Evolutionary conservation across 768 basidiomycete species (phyloP).

Genomic region (Collybia sordida): DNA sequence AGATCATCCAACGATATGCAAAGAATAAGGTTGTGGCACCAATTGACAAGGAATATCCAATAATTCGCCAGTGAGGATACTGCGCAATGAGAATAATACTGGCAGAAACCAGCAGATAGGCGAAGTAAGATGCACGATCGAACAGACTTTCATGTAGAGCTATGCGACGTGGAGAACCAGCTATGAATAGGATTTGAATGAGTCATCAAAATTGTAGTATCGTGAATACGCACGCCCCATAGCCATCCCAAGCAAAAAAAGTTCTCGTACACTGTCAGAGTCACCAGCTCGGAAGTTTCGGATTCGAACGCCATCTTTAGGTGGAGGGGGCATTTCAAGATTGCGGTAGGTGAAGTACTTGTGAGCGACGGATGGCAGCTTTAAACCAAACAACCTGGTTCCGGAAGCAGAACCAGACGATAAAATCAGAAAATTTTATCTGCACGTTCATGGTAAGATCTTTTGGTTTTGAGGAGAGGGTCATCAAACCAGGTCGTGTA

Average conservation of each 20-base stretch:
- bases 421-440: too few species aligned
- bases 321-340: too few species aligned
- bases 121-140: conserved; percentile 8
- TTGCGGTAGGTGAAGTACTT: not conserved
- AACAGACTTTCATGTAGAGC: conserved; percentile 8
- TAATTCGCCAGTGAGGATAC: not conserved
- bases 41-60: conserved; percentile 5
- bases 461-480: too few species aligned
- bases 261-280: conserved; percentile 4
- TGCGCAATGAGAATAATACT: conserved; percentile 3
- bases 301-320: conserved; percentile 1
- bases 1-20: conserved; percentile 13
- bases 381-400: too few species aligned
- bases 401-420: too few species aligned
- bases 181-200: conserved; percentile 2
- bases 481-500: too few species aligned
- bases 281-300: conserved; percentile 11
- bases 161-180: conserved; percentile 14
- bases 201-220: not conserved
- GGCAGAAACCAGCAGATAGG: conserved; percentile 8
- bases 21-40: conserved; percentile 1
- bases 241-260: conserved; percentile 6
- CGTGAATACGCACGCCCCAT: not conserved
- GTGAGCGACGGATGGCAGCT: too few species aligned
- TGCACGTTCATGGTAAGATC: too few species aligned